A percentile compares a stretch with the other conserved stretches of the same genome.
phyloP scores from a whole-genome alignment of 2,329 filamentous ascomycete genomes.

The Coleophoma eucalyptorum region DNA sequence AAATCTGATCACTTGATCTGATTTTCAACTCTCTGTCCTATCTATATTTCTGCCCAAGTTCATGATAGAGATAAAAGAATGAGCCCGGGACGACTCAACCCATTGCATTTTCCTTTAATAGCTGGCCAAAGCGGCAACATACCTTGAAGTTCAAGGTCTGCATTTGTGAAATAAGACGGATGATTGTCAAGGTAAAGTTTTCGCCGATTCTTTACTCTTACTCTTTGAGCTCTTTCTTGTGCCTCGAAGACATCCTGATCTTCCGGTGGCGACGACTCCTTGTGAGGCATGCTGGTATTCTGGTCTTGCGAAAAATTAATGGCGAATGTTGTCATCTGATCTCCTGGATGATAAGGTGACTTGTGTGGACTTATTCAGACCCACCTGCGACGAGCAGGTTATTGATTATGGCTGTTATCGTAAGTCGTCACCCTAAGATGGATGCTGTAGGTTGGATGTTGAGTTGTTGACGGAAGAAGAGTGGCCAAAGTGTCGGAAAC shows the following conservation, averaged over 20 bases:
- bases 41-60: too few relatives aligned
- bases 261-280: constrained; percentile 8
- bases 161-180: constrained; percentile 27
- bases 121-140: not conserved
- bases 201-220: constrained; percentile 27
- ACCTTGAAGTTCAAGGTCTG: constrained; percentile 29
- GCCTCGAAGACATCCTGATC: not conserved
- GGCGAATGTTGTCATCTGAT: not conserved
- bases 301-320: not conserved
- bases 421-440: not conserved
- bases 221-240: constrained; percentile 14
- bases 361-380: not conserved
- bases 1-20: too few relatives aligned
- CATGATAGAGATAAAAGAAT: too few relatives aligned
- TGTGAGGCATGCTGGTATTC: constrained; percentile 19
- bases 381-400: too few relatives aligned
- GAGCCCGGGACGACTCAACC: too few relatives aligned
- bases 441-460: not conserved
- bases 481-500: not conserved
- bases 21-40: too few relatives aligned
- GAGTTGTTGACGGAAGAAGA: not conserved
- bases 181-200: constrained; percentile 29
- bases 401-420: too few relatives aligned
- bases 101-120: too few relatives aligned
- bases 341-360: not conserved